Percentiles rank a stretch among this genome's conserved stretches.
Conservation (phyloP, 805 yeast genomes). For the Candida sonorensis region DNA sequence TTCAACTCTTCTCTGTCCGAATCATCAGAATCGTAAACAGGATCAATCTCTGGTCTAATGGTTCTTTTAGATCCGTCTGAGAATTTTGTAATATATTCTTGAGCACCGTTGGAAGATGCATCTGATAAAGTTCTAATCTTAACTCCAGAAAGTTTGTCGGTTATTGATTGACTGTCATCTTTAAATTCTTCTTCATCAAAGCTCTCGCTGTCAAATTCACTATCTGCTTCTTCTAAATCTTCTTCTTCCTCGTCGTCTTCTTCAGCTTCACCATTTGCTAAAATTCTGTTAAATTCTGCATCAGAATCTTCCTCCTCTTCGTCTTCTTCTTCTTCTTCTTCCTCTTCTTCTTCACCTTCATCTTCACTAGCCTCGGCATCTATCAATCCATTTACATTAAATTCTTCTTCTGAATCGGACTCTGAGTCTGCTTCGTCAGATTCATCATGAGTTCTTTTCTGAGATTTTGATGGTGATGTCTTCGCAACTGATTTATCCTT, state of each 20-base stretch:
- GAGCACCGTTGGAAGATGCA: slow-evolving; percentile 25
- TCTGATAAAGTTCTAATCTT: slow-evolving; percentile 45
- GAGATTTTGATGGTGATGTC: too few species aligned
- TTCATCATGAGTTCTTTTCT: background rate
- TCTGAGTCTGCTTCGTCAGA: slow-evolving; percentile 3
- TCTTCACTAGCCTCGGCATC: slow-evolving; percentile 17
- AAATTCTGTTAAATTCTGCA: slow-evolving; percentile 19
- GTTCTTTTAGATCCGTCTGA: slow-evolving; percentile 79
- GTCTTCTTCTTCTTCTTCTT: slow-evolving; percentile 33
- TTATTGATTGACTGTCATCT: slow-evolving; percentile 41
- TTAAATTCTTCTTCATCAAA: slow-evolving; percentile 50
- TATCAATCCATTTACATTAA: too few species aligned
- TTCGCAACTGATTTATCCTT: too few species aligned
- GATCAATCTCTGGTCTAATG: slow-evolving; percentile 84
- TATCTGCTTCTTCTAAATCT: slow-evolving; percentile 37
- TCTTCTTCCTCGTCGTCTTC: slow-evolving; percentile 49
- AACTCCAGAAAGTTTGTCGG: slow-evolving; percentile 49
- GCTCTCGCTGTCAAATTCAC: slow-evolving; percentile 30
- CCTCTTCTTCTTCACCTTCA: slow-evolving; percentile 25
- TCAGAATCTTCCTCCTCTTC: slow-evolving; percentile 17
- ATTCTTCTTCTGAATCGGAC: slow-evolving; percentile 10
- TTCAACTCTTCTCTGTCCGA: slow-evolving; percentile 73
- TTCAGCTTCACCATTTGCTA: slow-evolving; percentile 16
- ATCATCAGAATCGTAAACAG: slow-evolving; percentile 93
- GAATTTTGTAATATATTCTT: slow-evolving; percentile 39